Base-by-base conservation (phyloP, 192 early-diverging fungal genomes). In the Neocallimastix lanati region DNA sequence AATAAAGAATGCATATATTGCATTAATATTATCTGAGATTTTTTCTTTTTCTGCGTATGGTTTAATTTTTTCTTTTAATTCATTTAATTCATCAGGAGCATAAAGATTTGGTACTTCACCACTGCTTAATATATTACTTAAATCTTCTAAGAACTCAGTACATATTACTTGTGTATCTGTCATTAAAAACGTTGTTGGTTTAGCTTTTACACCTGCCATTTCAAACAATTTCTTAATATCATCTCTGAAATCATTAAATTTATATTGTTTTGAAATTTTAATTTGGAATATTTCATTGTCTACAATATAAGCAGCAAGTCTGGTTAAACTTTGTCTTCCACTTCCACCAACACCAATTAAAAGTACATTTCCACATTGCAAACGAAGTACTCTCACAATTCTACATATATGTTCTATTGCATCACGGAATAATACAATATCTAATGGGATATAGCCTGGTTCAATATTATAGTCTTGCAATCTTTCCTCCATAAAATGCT, bases 1-100 rank as follows among this genome's bases (percentile, higher is more conserved):
- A 33, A 91, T 86, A 83, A 91, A 91, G 83, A 88, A 90, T 80
- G 87, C 88, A 82, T 90, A 90, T 28, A 90, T 79, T 2, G 89
- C 84, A 67, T 67, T 67, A 25, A 67, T n/a, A 76, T 85, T 80
- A 27, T 67, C 50, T 11, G 86, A 85, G 29, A 81, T 83, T 6
- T 88, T 88, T 77, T 90, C 89, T 28, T 88, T 88, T 38, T 79
- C 77, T 77, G 28, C 2, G n/a, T 40, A 76, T 18, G 79, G 50
- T 30, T 28, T 29, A 11, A 79, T 13, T 29, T 40, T 77, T 79
- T 79, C 50, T 36, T 79, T 79, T 28, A 79, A 38, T 38, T 79
- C 79, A 79, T 40, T 40, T 25, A 79, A 18, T 29, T 79, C 79
- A 7, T 79, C 79, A 21, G 79, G 29, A 18, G 33, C 27, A 79